Conservation (phyloP, 371 early-diverging fungal species). For the Rhizopus microsporus region DNA sequence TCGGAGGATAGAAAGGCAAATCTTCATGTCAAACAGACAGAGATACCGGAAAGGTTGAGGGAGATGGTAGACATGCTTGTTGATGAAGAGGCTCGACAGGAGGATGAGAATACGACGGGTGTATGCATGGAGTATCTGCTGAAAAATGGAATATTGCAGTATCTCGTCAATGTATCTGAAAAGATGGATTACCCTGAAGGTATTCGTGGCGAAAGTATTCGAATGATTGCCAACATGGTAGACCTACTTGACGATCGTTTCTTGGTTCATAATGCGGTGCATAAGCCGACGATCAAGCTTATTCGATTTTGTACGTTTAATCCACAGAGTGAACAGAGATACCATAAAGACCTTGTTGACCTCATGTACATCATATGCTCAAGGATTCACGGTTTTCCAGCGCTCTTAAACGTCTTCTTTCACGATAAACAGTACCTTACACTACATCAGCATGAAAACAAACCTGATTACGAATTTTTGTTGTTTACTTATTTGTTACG, state of each 20-base stretch:
- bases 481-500: constrained; percentile 84
- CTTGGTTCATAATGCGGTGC: constrained; percentile 87
- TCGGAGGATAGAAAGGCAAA: constrained; percentile 58
- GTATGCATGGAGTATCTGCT: constrained; percentile 92
- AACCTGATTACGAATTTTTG: constrained; percentile 76
- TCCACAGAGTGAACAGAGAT: constrained; percentile 55
- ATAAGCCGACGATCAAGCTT: constrained; percentile 83
- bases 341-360: constrained; percentile 85
- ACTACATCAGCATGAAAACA: constrained; percentile 29
- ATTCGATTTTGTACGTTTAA: constrained; percentile 70
- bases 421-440: constrained; percentile 79
- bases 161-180: constrained; percentile 79
- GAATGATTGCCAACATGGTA: constrained; percentile 81
- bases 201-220: constrained; percentile 82
- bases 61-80: constrained; percentile 88
- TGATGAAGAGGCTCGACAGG: constrained; percentile 83
- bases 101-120: constrained; percentile 69
- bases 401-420: constrained; percentile 88
- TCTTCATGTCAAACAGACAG: constrained; percentile 72
- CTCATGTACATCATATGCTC: constrained; percentile 86
- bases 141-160: constrained; percentile 77
- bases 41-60: constrained; percentile 76
- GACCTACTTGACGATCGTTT: constrained; percentile 85
- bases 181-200: constrained; percentile 81
- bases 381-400: constrained; percentile 90